phyloP scores from a whole-genome alignment of 2,329 filamentous ascomycete genomes.

The Ceratocystiopsis brevicomis region DNA sequence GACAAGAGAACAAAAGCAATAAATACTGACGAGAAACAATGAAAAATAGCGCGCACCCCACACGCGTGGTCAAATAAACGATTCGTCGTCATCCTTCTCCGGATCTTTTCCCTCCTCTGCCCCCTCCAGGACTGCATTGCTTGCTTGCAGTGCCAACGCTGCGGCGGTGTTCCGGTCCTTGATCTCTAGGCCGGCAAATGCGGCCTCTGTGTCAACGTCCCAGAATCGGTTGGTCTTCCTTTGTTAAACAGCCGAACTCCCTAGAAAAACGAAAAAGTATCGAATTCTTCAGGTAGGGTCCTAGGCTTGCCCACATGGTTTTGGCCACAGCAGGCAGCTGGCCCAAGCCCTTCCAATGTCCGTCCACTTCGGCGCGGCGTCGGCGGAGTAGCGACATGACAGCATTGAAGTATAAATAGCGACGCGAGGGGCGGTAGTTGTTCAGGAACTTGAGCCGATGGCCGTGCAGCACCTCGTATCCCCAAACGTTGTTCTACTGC shows the following conservation, averaged over 20 bases:
- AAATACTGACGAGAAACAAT: too few species aligned
- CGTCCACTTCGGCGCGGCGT: neutral
- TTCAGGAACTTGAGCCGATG: neutral
- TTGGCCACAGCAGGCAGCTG: neutral
- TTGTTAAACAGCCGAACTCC: neutral
- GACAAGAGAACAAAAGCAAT: too few species aligned
- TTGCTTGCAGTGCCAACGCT: too few species aligned
- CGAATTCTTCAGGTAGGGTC: neutral
- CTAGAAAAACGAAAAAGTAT: neutral
- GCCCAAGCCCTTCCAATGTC: neutral
- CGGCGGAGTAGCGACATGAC: slow-evolving; percentile 1
- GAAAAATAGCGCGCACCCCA: too few species aligned
- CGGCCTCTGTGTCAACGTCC: neutral
- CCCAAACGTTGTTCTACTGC: neutral
- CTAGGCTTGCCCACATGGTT: neutral
- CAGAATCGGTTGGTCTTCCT: neutral
- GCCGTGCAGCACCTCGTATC: neutral
- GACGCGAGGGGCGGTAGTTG: neutral
- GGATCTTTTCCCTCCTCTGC: too few species aligned
- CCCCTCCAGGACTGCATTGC: too few species aligned
- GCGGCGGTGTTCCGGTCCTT: too few species aligned
- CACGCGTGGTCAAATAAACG: too few species aligned
- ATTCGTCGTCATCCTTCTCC: too few species aligned
- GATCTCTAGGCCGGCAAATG: too few species aligned
- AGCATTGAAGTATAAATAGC: neutral